Percentiles rank a stretch among this genome's conserved stretches.
phyloP scores from a whole-genome alignment of 2,329 filamentous ascomycete genomes.

The Stemphylium beticola region DNA sequence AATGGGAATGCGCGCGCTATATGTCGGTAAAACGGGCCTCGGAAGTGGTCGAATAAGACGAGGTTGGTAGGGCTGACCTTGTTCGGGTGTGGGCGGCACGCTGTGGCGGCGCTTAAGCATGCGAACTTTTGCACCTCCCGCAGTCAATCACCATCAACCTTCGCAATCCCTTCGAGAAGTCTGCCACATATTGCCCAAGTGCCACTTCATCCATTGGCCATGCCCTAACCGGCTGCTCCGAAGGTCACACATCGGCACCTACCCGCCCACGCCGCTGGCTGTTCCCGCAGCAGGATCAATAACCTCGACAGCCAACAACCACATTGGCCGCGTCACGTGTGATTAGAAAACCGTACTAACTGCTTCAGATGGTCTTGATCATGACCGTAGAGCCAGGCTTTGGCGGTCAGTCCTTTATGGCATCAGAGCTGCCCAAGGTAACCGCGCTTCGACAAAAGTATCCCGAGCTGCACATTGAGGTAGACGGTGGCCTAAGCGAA shows the following conservation, averaged over 20 bases:
- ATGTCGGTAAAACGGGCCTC: constrained; percentile 19
- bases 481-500: constrained; percentile 89
- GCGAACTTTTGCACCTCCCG: constrained; percentile 17
- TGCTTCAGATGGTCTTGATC: constrained; percentile 85
- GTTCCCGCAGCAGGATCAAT: constrained; percentile 19
- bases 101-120: constrained; percentile 43
- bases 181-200: constrained; percentile 14
- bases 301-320: constrained; percentile 9
- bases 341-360: constrained; percentile 13
- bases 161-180: constrained; percentile 25
- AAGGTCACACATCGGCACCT: constrained; percentile 12
- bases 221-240: constrained; percentile 3
- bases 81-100: constrained; percentile 36
- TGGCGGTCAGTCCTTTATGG: constrained; percentile 98
- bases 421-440: constrained; percentile 93
- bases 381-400: constrained; percentile 99
- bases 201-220: constrained; percentile 15
- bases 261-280: constrained; percentile 18
- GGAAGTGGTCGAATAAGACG: constrained; percentile 14
- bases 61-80: constrained; percentile 30
- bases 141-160: constrained; percentile 23
- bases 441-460: constrained; percentile 81
- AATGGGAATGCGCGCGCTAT: constrained; percentile 18
- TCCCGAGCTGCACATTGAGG: constrained; percentile 93
- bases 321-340: constrained; percentile 3